Evolutionary conservation across 257 asterid species (phyloP).

Genomic region (Cordia subcordata): DNA sequence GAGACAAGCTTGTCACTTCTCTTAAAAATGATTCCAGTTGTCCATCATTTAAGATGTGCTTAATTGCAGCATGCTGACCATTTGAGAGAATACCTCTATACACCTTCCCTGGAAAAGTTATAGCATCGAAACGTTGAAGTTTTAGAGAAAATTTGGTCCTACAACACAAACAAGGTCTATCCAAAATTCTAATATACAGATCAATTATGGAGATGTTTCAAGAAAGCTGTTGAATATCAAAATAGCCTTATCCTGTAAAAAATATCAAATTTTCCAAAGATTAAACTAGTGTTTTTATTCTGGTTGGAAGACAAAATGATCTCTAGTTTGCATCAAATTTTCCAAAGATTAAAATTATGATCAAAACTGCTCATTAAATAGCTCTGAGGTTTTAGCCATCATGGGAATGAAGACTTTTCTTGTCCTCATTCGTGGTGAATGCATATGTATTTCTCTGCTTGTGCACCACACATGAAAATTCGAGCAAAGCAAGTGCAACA

Average conservation of each 20-base stretch:
- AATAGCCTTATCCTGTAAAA: no score
- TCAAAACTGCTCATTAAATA: no score
- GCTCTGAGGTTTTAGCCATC: no score
- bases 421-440: background rate
- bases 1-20: constrained; percentile 75
- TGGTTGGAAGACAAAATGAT: no score
- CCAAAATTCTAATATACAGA: background rate
- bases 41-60: constrained; percentile 72
- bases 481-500: background rate
- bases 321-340: no score
- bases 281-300: no score
- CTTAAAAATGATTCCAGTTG: constrained; percentile 78
- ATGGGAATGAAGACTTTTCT: no score
- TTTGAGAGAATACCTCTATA: constrained; percentile 54
- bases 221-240: no score
- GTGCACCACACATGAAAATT: no score
- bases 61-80: constrained; percentile 52
- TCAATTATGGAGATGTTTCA: no score
- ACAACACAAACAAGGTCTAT: background rate
- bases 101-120: constrained; percentile 52
- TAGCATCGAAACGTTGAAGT: constrained; percentile 4
- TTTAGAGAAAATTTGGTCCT: background rate
- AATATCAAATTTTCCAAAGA: no score
- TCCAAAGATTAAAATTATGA: no score
- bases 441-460: background rate